phyloP scores from a whole-genome alignment of 371 early-diverging fungal genomes.

The Syncephalastrum monosporum region DNA sequence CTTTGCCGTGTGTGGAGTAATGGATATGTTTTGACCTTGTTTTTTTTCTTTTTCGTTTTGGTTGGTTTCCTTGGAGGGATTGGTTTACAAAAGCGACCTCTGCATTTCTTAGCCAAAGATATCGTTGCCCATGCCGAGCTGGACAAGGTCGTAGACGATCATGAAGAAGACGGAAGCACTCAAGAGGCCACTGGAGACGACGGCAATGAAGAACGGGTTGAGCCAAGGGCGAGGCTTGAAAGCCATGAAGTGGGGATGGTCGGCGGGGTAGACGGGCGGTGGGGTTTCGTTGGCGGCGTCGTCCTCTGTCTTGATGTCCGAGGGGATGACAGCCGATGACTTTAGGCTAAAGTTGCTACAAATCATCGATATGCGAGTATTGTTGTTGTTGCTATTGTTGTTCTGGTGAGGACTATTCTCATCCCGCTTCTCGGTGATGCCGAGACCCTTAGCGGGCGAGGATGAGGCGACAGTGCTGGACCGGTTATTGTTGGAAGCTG shows the following conservation, averaged over 20 bases:
- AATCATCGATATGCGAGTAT: conserved; percentile 8
- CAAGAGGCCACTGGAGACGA: conserved; percentile 22
- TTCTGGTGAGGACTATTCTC: conserved; percentile 3
- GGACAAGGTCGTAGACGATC: conserved; percentile 38
- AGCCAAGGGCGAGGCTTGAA: conserved; percentile 25
- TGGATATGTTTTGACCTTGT: too few species aligned
- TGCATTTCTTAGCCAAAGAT: conserved; percentile 21
- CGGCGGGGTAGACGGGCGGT: neutral
- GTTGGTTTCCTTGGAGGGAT: too few species aligned
- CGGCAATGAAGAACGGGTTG: conserved; percentile 39
- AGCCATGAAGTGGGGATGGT: conserved; percentile 24
- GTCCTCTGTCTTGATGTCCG: neutral
- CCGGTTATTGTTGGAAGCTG: conserved; percentile 10
- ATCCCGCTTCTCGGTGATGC: conserved; percentile 9
- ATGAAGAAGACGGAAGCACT: conserved; percentile 31
- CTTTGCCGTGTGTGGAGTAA: too few species aligned
- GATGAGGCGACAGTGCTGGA: conserved; percentile 5
- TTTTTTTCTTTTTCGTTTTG: too few species aligned
- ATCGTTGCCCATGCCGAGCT: conserved; percentile 32
- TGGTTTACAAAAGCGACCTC: neutral
- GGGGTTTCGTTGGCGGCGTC: neutral
- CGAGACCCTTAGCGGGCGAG: conserved; percentile 16
- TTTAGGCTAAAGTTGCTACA: conserved; percentile 16
- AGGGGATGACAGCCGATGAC: conserved; percentile 8
- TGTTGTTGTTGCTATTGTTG: conserved; percentile 9